These are phyloP conservation scores for Lantana camara DNA, from an alignment of 257 asterid species.

Conservation along the genomic window DNA sequence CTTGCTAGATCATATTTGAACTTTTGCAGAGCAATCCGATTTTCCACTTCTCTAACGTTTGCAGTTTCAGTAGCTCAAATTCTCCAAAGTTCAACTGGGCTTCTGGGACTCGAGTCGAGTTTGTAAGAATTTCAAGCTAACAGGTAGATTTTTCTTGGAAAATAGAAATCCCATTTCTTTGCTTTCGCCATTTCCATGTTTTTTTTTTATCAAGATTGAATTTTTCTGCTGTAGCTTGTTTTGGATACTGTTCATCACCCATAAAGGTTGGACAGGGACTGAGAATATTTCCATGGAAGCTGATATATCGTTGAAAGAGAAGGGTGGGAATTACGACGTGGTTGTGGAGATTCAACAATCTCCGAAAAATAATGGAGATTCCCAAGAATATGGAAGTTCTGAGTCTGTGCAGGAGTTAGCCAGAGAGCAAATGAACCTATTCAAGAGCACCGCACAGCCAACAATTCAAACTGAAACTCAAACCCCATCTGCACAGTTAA, in stretches of 20 bases:
- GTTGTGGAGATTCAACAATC: constrained; percentile 47
- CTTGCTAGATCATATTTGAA: not conserved
- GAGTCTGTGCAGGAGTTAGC: constrained; percentile 23
- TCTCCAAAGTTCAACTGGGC: not conserved
- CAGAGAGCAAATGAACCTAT: constrained; percentile 37
- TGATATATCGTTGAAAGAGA: constrained; percentile 28
- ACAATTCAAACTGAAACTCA: not conserved
- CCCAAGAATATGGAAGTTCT: constrained; percentile 21
- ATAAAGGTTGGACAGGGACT: not conserved
- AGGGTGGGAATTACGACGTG: constrained; percentile 43
- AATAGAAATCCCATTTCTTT: not conserved
- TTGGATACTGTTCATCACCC: not conserved
- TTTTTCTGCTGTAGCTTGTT: not conserved
- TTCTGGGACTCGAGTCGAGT: not conserved
- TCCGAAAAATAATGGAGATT: not conserved
- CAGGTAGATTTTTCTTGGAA: not conserved
- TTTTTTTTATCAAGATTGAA: constrained; percentile 7
- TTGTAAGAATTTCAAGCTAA: constrained; percentile 17
- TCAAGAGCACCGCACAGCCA: constrained; percentile 16
- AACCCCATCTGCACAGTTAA: constrained; percentile 32
- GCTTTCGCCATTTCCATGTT: not conserved
- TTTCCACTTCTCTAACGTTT: not conserved
- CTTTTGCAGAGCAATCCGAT: not conserved
- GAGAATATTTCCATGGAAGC: constrained; percentile 34
- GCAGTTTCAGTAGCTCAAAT: not conserved